phyloP scores from a whole-genome alignment of 169 alveolate genomes.

The Eimeria acervulina region DNA sequence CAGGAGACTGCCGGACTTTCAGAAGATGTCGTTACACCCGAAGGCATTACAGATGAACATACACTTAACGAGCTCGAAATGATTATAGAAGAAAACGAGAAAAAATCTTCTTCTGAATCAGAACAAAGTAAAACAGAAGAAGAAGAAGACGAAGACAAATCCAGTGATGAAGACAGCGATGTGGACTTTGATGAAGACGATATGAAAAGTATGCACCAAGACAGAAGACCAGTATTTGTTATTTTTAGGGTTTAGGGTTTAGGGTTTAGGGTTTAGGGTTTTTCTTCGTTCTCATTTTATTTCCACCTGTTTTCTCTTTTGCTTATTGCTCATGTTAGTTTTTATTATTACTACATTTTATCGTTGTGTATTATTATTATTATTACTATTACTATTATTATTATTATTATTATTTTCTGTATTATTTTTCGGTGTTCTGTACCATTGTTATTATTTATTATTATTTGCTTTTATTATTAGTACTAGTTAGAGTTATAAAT shows the following conservation, averaged over 20 bases:
- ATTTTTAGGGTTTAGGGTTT: no score
- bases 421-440: no score
- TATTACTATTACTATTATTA: no score
- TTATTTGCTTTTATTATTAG: not conserved
- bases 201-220: not conserved
- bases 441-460: no score
- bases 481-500: not conserved
- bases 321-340: not conserved
- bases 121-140: not conserved
- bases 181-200: conserved; percentile 64
- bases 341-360: not conserved
- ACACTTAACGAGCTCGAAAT: conserved; percentile 20
- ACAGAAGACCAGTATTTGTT: no score
- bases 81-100: not conserved
- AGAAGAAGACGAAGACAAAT: not conserved
- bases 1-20: conserved; percentile 52
- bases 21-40: conserved; percentile 29
- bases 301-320: not conserved
- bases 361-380: not conserved
- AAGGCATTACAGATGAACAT: not conserved
- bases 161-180: conserved; percentile 59
- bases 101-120: not conserved
- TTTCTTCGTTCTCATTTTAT: not conserved
- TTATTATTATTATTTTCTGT: no score
- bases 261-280: no score